These are phyloP conservation scores for Cryptosporidium tyzzeri DNA, from an alignment of 169 alveolate species.

Conservation along the genomic window DNA sequence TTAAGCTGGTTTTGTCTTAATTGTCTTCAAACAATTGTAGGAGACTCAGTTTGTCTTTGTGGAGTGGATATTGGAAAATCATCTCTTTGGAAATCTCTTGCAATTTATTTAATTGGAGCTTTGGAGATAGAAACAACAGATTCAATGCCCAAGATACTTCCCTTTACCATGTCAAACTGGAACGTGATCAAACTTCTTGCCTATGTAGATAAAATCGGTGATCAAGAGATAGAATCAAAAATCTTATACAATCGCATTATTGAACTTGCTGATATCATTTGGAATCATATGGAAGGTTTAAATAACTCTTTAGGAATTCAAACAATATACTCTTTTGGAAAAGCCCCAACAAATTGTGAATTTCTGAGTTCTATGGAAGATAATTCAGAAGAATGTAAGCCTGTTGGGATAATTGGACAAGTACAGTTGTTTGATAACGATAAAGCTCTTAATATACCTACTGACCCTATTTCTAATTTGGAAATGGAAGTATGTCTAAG, in stretches of 20 bases:
- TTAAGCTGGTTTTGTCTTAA: constrained; percentile 58
- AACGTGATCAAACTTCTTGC: constrained; percentile 51
- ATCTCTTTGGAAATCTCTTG: constrained; percentile 30
- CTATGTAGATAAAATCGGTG: constrained; percentile 7
- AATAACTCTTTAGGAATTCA: not conserved
- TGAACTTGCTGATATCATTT: constrained; percentile 7
- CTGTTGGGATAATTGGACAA: constrained; percentile 56
- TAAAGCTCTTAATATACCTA: constrained; percentile 15
- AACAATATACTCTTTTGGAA: constrained; percentile 17
- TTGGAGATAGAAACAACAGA: constrained; percentile 18
- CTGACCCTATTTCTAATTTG: constrained; percentile 49
- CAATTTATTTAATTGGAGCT: constrained; percentile 29
- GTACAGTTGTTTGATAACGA: not conserved
- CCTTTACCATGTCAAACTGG: constrained; percentile 72
- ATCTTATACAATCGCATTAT: constrained; percentile 16
- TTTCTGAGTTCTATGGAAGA: not conserved
- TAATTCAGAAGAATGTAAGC: constrained; percentile 2
- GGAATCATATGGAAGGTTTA: constrained; percentile 28
- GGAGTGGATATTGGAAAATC: constrained; percentile 6
- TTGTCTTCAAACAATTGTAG: constrained; percentile 9
- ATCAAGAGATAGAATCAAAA: not conserved
- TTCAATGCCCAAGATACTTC: constrained; percentile 39
- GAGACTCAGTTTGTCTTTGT: not conserved
- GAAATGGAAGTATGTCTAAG: constrained; percentile 68
- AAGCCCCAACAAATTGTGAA: not conserved